These are phyloP conservation scores for Lipomyces mesembrius DNA, from an alignment of 805 yeast genomes.

Conservation along the genomic window DNA sequence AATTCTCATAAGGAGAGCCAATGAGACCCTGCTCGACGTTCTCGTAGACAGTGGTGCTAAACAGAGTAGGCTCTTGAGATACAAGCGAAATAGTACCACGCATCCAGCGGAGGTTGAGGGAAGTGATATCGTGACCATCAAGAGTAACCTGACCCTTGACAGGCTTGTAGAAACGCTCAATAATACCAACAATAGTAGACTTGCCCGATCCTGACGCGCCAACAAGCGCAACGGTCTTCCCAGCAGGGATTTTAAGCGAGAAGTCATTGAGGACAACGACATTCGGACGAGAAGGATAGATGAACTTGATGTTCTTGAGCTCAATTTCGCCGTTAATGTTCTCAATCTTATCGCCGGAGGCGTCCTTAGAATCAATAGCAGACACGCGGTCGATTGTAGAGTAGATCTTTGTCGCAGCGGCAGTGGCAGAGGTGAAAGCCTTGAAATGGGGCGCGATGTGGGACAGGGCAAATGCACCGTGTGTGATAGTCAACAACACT, in stretches of 20 bases:
- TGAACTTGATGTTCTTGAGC: conserved; percentile 84
- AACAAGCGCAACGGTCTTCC: conserved; percentile 88
- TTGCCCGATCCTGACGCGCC: conserved; percentile 98
- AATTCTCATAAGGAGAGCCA: conserved; percentile 42
- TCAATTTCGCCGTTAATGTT: conserved; percentile 64
- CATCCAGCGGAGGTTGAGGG: conserved; percentile 73
- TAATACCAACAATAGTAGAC: conserved; percentile 81
- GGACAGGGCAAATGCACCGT: conserved; percentile 51
- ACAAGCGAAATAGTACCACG: conserved; percentile 84
- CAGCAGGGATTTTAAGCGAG: conserved; percentile 79
- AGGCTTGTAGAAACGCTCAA: conserved; percentile 88
- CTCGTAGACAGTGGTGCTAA: conserved; percentile 82
- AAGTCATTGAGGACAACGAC: conserved; percentile 82
- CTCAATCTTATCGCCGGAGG: conserved; percentile 38
- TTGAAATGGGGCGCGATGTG: conserved; percentile 50
- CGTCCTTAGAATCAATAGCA: conserved; percentile 43
- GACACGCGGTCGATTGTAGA: conserved; percentile 51
- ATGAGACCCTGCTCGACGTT: conserved; percentile 77
- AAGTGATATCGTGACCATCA: conserved; percentile 81
- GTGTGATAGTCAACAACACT: conserved; percentile 46
- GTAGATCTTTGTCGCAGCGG: conserved; percentile 48
- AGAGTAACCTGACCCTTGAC: conserved; percentile 71
- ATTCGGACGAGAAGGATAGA: conserved; percentile 78
- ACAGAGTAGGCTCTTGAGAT: conserved; percentile 94
- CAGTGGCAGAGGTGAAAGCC: conserved; percentile 48